phyloP scores from a whole-genome alignment of 2,329 filamentous ascomycete genomes.

The Herpotrichia juniperi region DNA sequence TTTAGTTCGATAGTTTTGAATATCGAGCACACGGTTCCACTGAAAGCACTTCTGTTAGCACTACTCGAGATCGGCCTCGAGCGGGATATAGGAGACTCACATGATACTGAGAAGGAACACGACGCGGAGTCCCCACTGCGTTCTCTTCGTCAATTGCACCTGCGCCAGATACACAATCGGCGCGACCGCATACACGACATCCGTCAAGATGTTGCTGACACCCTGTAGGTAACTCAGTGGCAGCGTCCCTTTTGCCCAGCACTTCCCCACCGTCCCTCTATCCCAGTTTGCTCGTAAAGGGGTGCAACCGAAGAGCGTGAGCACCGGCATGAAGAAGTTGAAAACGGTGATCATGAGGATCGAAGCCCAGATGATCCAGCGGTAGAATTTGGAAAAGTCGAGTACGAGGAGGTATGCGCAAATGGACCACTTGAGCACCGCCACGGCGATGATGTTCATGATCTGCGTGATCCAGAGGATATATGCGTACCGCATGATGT shows the following conservation, averaged over 20 bases:
- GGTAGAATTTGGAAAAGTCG: slow-evolving; percentile 28
- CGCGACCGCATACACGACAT: slow-evolving; percentile 33
- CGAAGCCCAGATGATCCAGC: slow-evolving; percentile 25
- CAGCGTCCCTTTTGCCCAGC: slow-evolving; percentile 25
- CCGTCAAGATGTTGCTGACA: slow-evolving; percentile 32
- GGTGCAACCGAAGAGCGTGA: slow-evolving; percentile 25
- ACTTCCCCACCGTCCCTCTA: slow-evolving; percentile 18
- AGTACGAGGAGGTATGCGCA: slow-evolving; percentile 33
- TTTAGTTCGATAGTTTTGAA: slow-evolving; percentile 35
- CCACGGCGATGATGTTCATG: slow-evolving; percentile 30
- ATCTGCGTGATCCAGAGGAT: slow-evolving; percentile 30
- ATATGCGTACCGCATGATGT: slow-evolving; percentile 24
- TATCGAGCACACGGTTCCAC: slow-evolving; percentile 29
- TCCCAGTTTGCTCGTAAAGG: slow-evolving; percentile 38
- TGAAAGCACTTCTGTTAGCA: slow-evolving; percentile 10
- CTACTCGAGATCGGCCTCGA: background rate
- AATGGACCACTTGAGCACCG: slow-evolving; percentile 32
- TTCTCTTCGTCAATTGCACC: slow-evolving; percentile 28
- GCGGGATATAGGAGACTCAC: slow-evolving; percentile 17
- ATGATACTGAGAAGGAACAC: slow-evolving; percentile 33
- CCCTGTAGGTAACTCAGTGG: slow-evolving; percentile 30
- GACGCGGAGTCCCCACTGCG: slow-evolving; percentile 29
- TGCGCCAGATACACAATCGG: slow-evolving; percentile 32
- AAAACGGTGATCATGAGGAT: slow-evolving; percentile 32
- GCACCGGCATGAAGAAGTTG: slow-evolving; percentile 26